Base-by-base conservation (phyloP, 2,329 filamentous ascomycete genomes). In the Trichophyton simii region DNA sequence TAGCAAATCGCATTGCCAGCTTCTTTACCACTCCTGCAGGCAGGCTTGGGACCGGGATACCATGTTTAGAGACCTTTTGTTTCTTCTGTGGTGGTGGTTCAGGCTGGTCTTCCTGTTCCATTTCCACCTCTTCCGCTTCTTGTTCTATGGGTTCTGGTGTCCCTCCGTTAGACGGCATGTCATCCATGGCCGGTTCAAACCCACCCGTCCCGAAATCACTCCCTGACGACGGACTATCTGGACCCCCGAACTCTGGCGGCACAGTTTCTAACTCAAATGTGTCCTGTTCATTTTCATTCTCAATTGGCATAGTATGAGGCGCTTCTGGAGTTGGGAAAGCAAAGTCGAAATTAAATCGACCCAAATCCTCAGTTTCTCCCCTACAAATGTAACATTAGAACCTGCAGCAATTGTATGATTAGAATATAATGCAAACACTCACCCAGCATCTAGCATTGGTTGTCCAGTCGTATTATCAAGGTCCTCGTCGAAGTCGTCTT, bases 11-110 rank as follows among this genome's bases (percentile, higher is more conserved):
- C 38, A 85, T 86, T 34, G 77, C 77, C 59, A 80, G 71, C 59
- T 78, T 79, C 73, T 91, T 92, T 58, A 95, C 84, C 20, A 91
- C 83, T 0, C 83, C 80, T 0, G 82, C 76, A 1, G 91, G 89
- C 48, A 96, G 76, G 0, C 86, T 85, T 0, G 89, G 87, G 66
- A 91, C 91, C 63, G 87, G 82, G 58, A 88, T 84, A 28, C 89
- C 89, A 68, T 91, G 79, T 57, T 82, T 82, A 0, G 90, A 95
- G 15, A 83, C 67, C 64, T 81, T 79, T 65, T 82, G 81, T 66
- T 68, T 68, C 50, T 70, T 68, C 25, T 67, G 61, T 48, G 71
- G 69, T 60, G 28, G 13, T 60, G 28, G 13, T 41, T 58, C 31
- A 22, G 44, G 11, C 15, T 38, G 50, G 13, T 31, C 50, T 31